A percentile compares a stretch with the other conserved stretches of the same genome.
These are phyloP conservation scores for Epithemia pelagica DNA, from an alignment of 108 stramenopile species.

Conservation along the genomic window DNA sequence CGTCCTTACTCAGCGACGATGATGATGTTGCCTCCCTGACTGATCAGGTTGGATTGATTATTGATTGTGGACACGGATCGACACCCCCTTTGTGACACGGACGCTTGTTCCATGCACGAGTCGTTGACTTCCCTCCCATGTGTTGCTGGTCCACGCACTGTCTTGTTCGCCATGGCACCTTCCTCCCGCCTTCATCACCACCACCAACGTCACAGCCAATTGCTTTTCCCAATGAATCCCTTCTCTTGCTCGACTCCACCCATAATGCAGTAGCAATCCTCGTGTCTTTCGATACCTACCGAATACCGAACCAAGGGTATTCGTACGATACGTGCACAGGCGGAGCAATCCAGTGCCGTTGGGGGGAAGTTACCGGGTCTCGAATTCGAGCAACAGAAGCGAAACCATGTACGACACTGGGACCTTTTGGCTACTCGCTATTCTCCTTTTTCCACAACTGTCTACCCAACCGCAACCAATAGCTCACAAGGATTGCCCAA, in stretches of 20 bases:
- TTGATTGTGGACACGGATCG: too few species aligned
- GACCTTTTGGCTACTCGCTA: not conserved
- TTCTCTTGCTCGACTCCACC: not conserved
- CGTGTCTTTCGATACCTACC: not conserved
- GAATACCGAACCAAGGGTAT: not conserved
- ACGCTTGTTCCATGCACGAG: too few species aligned
- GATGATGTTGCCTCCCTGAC: too few species aligned
- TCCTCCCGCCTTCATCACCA: too few species aligned
- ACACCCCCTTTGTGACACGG: too few species aligned
- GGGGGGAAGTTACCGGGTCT: not conserved
- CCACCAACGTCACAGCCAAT: not conserved
- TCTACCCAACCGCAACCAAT: too few species aligned
- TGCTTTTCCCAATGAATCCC: not conserved
- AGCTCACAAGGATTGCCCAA: too few species aligned
- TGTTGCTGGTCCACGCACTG: conserved; percentile 1
- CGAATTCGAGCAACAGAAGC: not conserved
- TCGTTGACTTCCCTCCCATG: not conserved
- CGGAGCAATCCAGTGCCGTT: not conserved
- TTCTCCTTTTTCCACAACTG: too few species aligned
- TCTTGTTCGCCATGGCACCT: not conserved
- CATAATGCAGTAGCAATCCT: not conserved
- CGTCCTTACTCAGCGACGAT: not conserved
- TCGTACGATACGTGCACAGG: too few species aligned
- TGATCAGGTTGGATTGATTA: too few species aligned
- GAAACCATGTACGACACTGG: not conserved